Percentiles rank a stretch among this genome's conserved stretches.
These are phyloP conservation scores for Samsoniella hepiali DNA, from an alignment of 2,329 filamentous ascomycete genomes.

Conservation along the genomic window DNA sequence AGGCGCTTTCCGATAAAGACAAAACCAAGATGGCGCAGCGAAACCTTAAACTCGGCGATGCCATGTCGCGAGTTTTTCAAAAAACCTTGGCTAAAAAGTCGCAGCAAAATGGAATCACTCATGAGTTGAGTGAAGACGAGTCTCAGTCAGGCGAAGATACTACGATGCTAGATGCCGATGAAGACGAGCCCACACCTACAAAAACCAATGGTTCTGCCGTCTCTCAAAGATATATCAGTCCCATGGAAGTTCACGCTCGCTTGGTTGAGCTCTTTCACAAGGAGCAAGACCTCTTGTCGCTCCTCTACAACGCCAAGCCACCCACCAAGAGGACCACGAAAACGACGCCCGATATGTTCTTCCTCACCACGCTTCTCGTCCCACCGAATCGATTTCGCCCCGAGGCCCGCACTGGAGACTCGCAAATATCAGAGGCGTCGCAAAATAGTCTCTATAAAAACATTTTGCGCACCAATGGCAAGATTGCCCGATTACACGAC, in stretches of 20 bases:
- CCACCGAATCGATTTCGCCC: conserved; percentile 91
- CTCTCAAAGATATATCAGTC: conserved; percentile 73
- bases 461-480: conserved; percentile 73
- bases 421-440: conserved; percentile 80
- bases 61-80: conserved; percentile 50
- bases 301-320: conserved; percentile 81
- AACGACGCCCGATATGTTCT: conserved; percentile 88
- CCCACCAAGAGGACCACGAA: conserved; percentile 51
- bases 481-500: conserved; percentile 66
- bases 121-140: conserved; percentile 39
- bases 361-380: conserved; percentile 79
- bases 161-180: conserved; percentile 33
- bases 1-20: conserved; percentile 70
- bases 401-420: conserved; percentile 75
- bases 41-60: conserved; percentile 65
- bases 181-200: conserved; percentile 33
- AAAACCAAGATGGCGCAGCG: conserved; percentile 71
- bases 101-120: conserved; percentile 1
- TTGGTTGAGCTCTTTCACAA: conserved; percentile 79
- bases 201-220: background rate
- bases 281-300: conserved; percentile 75
- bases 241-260: conserved; percentile 78
- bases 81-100: conserved; percentile 36
- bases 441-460: conserved; percentile 86
- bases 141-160: conserved; percentile 25